phyloP scores from a whole-genome alignment of 495 filamentous ascomycete genomes.

The Umbilicaria muhlenbergii region DNA sequence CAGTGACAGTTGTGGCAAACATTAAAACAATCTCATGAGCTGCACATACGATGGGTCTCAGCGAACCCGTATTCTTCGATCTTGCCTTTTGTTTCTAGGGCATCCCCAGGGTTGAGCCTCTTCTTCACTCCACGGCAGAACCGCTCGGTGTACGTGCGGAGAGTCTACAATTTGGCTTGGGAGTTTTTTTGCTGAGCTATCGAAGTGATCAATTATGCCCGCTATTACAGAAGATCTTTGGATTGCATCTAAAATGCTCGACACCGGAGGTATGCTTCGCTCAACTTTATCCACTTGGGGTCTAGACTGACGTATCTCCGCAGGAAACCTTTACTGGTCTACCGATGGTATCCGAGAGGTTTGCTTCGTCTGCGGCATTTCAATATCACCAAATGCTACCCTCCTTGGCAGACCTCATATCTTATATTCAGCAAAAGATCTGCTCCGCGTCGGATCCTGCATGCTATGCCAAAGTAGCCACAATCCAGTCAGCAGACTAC shows the following conservation, averaged over 20 bases:
- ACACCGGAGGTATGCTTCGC: constrained; percentile 26
- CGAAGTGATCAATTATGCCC: constrained; percentile 43
- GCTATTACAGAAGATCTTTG: constrained; percentile 46
- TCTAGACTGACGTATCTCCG: constrained; percentile 2
- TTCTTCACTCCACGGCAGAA: constrained; percentile 48
- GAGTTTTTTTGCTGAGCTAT: neutral
- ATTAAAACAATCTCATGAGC: constrained; percentile 51
- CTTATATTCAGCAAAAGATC: constrained; percentile 38
- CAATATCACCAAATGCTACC: constrained; percentile 55
- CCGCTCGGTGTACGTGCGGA: constrained; percentile 25
- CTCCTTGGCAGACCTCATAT: constrained; percentile 35
- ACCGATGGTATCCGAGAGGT: constrained; percentile 44
- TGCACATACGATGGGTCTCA: constrained; percentile 70
- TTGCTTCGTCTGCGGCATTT: constrained; percentile 45
- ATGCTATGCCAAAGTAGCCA: constrained; percentile 23
- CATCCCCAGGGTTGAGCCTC: constrained; percentile 71
- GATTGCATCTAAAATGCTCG: constrained; percentile 34
- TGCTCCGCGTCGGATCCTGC: constrained; percentile 27
- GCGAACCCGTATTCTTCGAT: constrained; percentile 35
- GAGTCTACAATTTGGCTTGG: neutral
- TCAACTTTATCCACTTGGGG: neutral
- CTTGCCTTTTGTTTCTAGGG: constrained; percentile 55
- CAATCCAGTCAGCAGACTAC: constrained; percentile 37
- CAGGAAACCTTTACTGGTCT: constrained; percentile 55
- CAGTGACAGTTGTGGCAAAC: constrained; percentile 34